phyloP scores from a whole-genome alignment of 305 asterid genomes.

The Lippia alba region DNA sequence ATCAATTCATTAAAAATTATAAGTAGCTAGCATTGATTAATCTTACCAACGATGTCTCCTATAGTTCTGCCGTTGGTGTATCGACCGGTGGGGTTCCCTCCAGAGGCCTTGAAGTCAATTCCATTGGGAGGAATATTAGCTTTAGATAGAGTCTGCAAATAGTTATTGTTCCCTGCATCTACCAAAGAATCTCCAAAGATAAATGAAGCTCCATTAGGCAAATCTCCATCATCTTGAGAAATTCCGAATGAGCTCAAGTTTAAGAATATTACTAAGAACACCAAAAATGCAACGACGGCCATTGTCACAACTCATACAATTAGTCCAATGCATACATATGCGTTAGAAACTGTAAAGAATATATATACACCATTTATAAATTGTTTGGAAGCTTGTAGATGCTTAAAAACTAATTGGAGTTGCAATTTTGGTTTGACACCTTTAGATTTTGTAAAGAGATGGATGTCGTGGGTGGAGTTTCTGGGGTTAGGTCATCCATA shows the following conservation, averaged over 20 bases:
- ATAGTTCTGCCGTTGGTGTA: constrained; percentile 89
- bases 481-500: constrained; percentile 43
- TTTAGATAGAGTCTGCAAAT: constrained; percentile 69
- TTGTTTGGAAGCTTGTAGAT: constrained; percentile 1
- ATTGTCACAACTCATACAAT: constrained; percentile 4
- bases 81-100: constrained; percentile 87
- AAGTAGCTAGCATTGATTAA: background rate
- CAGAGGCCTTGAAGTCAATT: constrained; percentile 77
- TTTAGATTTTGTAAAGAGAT: background rate
- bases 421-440: constrained; percentile 30
- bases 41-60: constrained; percentile 82
- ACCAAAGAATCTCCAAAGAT: constrained; percentile 94
- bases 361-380: background rate
- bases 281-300: constrained; percentile 25
- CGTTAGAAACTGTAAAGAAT: background rate
- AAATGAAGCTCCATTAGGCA: constrained; percentile 55
- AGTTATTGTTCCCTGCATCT: constrained; percentile 93
- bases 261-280: constrained; percentile 13
- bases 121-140: constrained; percentile 82
- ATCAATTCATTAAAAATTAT: constrained; percentile 27
- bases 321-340: background rate
- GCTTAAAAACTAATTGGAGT: constrained; percentile 8
- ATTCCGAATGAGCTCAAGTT: constrained; percentile 20
- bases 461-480: background rate
- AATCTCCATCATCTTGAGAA: constrained; percentile 33